A percentile compares a stretch with the other conserved stretches of the same genome.
These are phyloP conservation scores for Penicillium fimorum DNA, from an alignment of 495 filamentous ascomycete species.

Conservation along the genomic window DNA sequence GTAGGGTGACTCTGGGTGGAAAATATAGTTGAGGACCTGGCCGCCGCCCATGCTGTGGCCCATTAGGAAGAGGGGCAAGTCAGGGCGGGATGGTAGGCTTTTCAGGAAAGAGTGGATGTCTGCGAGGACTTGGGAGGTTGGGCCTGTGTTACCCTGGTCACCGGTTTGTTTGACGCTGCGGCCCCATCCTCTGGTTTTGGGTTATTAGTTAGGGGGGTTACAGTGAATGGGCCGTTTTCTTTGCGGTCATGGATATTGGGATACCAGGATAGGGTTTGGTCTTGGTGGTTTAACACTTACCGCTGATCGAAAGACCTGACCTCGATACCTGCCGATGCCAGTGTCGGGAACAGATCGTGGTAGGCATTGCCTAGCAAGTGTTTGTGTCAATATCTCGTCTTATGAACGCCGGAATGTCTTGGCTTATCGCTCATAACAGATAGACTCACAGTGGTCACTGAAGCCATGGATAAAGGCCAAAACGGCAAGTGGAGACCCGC, in stretches of 20 bases:
- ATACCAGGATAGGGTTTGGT: not conserved
- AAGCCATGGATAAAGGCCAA: conserved; percentile 83
- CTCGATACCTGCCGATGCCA: conserved; percentile 71
- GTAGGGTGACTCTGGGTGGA: conserved; percentile 25
- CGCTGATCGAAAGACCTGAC: conserved; percentile 79
- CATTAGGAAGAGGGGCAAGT: conserved; percentile 73
- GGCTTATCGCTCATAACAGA: not conserved
- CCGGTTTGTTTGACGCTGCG: conserved; percentile 43
- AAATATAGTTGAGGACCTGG: conserved; percentile 44
- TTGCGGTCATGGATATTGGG: not conserved
- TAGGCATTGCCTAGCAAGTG: conserved; percentile 59
- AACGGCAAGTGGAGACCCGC: conserved; percentile 56
- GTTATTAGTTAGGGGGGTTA: not conserved
- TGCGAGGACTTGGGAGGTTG: conserved; percentile 65
- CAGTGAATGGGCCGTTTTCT: not conserved
- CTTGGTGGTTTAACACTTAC: conserved; percentile 13
- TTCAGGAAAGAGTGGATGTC: conserved; percentile 72
- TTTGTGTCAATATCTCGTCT: conserved; percentile 3
- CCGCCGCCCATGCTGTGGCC: conserved; percentile 87
- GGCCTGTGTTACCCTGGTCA: conserved; percentile 67
- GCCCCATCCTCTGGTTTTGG: conserved; percentile 49
- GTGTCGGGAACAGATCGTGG: conserved; percentile 61
- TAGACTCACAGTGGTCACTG: conserved; percentile 65
- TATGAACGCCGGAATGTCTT: not conserved
- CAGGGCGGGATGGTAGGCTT: conserved; percentile 33